phyloP scores from a whole-genome alignment of 352 stramenopile genomes.

The Phytophthora lateralis region DNA sequence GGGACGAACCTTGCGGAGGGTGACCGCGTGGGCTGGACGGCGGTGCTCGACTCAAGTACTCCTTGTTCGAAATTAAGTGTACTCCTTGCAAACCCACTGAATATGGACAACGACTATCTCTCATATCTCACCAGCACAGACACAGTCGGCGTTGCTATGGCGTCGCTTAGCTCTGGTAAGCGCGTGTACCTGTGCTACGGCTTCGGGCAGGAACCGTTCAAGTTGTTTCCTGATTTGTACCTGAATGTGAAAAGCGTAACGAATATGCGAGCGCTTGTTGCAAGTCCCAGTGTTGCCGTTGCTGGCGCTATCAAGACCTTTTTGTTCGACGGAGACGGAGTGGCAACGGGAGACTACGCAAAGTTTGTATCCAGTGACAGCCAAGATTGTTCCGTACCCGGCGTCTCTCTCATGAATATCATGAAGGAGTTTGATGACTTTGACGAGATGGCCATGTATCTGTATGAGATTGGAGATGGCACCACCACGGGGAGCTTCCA shows the following conservation, averaged over 20 bases:
- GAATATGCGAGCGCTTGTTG: constrained; percentile 53
- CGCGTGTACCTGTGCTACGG: constrained; percentile 72
- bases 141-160: constrained; percentile 46
- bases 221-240: constrained; percentile 51
- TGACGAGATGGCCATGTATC: constrained; percentile 68
- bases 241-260: constrained; percentile 67
- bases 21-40: constrained; percentile 65
- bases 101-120: constrained; percentile 50
- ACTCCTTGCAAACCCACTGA: constrained; percentile 32
- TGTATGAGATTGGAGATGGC: constrained; percentile 56
- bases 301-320: constrained; percentile 60
- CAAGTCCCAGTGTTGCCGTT: constrained; percentile 47
- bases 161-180: constrained; percentile 52
- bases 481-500: constrained; percentile 57
- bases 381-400: constrained; percentile 42
- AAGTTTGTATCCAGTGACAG: constrained; percentile 56
- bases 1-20: constrained; percentile 48
- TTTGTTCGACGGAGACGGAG: constrained; percentile 67
- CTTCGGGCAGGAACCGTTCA: constrained; percentile 59
- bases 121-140: constrained; percentile 41
- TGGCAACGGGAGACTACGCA: constrained; percentile 56
- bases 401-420: constrained; percentile 54
- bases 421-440: constrained; percentile 73
- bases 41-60: constrained; percentile 11
- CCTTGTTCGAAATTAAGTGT: constrained; percentile 48